These are phyloP conservation scores for Cryphonectria radicalis DNA, from an alignment of 2,329 filamentous ascomycete species.

Conservation along the genomic window DNA sequence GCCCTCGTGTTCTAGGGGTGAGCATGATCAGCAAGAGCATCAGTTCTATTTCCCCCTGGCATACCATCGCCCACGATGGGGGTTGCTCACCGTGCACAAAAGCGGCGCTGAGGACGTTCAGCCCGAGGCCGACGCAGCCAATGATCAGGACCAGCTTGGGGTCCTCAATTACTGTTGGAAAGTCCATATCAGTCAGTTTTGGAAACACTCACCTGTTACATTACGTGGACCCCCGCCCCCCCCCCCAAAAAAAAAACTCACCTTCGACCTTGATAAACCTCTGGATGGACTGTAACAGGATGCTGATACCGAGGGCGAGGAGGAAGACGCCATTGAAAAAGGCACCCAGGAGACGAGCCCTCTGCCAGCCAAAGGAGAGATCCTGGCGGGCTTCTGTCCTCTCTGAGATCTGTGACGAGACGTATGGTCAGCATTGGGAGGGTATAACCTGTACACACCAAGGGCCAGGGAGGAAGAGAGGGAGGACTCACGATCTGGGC, in stretches of 20 bases:
- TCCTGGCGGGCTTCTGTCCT: constrained; percentile 58
- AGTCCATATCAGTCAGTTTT: constrained; percentile 23
- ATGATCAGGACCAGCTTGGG: constrained; percentile 71
- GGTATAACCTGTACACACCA: neutral
- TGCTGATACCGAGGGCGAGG: constrained; percentile 71
- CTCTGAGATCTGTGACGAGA: constrained; percentile 58
- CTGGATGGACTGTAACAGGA: constrained; percentile 74
- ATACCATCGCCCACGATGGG: too few relatives aligned
- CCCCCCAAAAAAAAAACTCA: constrained; percentile 36
- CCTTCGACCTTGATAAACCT: constrained; percentile 64
- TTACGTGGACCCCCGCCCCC: neutral
- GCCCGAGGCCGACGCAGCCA: constrained; percentile 65
- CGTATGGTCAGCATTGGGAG: neutral
- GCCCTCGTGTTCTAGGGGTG: constrained; percentile 40
- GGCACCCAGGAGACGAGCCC: constrained; percentile 72
- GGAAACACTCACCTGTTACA: neutral
- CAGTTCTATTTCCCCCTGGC: too few relatives aligned
- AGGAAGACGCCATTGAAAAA: constrained; percentile 84
- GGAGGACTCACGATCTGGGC: constrained; percentile 60
- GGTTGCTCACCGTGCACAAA: constrained; percentile 64
- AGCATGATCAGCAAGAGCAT: constrained; percentile 26
- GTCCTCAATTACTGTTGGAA: constrained; percentile 59
- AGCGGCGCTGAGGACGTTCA: constrained; percentile 69
- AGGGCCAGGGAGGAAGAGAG: neutral
- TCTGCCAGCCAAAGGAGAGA: constrained; percentile 76